Conservation (phyloP, 441 rosid species). For the Kokia cookei region DNA sequence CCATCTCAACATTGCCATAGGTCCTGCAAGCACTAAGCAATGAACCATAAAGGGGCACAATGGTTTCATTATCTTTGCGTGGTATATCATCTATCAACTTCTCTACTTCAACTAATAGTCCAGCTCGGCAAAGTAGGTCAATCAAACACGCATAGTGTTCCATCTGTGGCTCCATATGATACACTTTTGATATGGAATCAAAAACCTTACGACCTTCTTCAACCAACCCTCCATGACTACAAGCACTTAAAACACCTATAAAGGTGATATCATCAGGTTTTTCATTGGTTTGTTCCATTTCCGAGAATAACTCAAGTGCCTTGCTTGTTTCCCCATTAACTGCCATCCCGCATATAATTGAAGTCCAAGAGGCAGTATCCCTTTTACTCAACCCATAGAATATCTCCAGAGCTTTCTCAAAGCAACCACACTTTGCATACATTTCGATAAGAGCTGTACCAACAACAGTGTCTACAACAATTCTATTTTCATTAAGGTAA, state of each 20-base stretch:
- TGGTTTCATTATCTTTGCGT: background rate
- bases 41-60: constrained; percentile 21
- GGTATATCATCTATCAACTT: constrained; percentile 15
- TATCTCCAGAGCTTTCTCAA: constrained; percentile 11
- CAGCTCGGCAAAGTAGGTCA: constrained; percentile 23
- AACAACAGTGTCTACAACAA: constrained; percentile 18
- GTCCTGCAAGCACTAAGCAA: constrained; percentile 32
- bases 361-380: constrained; percentile 29
- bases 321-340: constrained; percentile 18
- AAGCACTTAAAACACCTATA: constrained; percentile 27
- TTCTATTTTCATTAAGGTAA: constrained; percentile 14
- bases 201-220: constrained; percentile 22
- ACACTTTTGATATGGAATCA: constrained; percentile 16
- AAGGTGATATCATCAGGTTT: constrained; percentile 31
- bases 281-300: constrained; percentile 20
- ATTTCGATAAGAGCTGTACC: constrained; percentile 28
- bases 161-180: constrained; percentile 25
- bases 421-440: constrained; percentile 31
- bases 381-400: constrained; percentile 20
- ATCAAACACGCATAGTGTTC: constrained; percentile 22
- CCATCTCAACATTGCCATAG: constrained; percentile 22
- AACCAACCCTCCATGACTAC: constrained; percentile 31
- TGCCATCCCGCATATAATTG: constrained; percentile 29
- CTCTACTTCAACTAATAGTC: constrained; percentile 24
- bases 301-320: constrained; percentile 18